Evolutionary conservation across 345 rosid genomes (phyloP).

Genomic region (Arabidopsis arenosa): DNA sequence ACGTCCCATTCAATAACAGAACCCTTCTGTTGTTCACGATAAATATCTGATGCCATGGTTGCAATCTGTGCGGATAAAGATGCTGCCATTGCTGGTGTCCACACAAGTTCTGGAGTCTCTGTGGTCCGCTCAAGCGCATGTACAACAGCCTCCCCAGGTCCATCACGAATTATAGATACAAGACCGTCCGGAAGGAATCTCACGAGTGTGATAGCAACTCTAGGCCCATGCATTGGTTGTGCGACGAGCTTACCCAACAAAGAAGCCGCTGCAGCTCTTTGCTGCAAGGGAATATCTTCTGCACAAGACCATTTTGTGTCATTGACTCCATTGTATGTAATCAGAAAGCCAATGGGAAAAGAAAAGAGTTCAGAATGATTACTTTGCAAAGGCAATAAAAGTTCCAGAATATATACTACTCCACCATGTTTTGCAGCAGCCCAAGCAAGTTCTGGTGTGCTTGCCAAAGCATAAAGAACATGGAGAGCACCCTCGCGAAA

Average conservation of each 20-base stretch:
- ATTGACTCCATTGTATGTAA: slow-evolving; percentile 34
- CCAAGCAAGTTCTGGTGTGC: slow-evolving; percentile 99
- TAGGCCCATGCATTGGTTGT: slow-evolving; percentile 99
- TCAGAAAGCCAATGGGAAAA: background rate
- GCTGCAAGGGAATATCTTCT: slow-evolving; percentile 95
- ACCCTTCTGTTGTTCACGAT: slow-evolving; percentile 95
- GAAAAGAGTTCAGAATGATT: slow-evolving; percentile 42
- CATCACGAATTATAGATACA: slow-evolving; percentile 92
- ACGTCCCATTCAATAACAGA: slow-evolving; percentile 95
- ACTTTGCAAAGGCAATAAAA: slow-evolving; percentile 92
- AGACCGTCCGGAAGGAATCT: slow-evolving; percentile 98
- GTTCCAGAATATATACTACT: slow-evolving; percentile 94
- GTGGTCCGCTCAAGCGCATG: slow-evolving; percentile 89
- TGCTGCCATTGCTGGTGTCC: slow-evolving; percentile 99
- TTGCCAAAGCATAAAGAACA: slow-evolving; percentile 98
- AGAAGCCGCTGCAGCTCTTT: slow-evolving; percentile 96
- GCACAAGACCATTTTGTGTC: slow-evolving; percentile 50
- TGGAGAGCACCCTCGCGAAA: slow-evolving; percentile 97
- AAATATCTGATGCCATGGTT: slow-evolving; percentile 92
- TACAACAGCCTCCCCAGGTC: slow-evolving; percentile 98
- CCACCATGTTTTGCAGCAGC: slow-evolving; percentile 99
- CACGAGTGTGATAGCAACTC: slow-evolving; percentile 95
- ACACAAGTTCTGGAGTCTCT: slow-evolving; percentile 98
- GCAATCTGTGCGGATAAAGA: slow-evolving; percentile 95
- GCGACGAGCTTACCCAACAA: slow-evolving; percentile 95